Base-by-base conservation (phyloP, 352 stramenopile species). In the Globisporangium acanthophoron region DNA sequence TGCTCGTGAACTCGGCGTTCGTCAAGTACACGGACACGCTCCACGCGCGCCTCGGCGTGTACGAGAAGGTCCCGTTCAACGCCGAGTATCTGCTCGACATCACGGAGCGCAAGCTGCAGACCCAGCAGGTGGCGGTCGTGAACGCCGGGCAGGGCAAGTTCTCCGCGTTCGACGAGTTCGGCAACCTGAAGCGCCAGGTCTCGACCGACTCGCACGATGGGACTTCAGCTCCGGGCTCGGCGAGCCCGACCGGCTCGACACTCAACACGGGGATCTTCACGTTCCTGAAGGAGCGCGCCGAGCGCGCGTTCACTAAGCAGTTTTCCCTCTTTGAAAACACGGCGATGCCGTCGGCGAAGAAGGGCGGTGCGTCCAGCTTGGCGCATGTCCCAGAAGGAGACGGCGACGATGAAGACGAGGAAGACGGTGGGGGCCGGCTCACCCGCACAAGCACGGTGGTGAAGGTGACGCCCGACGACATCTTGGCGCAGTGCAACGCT, bases 111-210 rank as follows among this genome's bases (percentile, higher is more conserved):
- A 91, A 91, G 56, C 56, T 91, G 54, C 66, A 80, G 56, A 70
- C 58, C 11, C 64, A 85, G 45, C 70, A 85, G 15, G 54, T 74
- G 0, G 66, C 73, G 29, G 68, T 82, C 31, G 78, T 87, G 54
- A 76, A 86, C 46, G 76, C 73, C 52, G 75, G 78, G 5, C 75
- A 88, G 29, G 75, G 74, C 50, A 75, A 79, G 24, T 86, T 79
- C 58, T 89, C 81, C 5, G 69, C 70, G 20, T 91, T 91, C 44
- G 81, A 91, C 58, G 81, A 91, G 66, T 91, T 89, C 61, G 81
- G 81, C 11, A 91, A 91, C 56, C 69, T 91, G 40, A 90, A 87
- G 61, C 77, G 78, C 49, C 65, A 85, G 21, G 27, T 66, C 31
- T 50, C 67, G 49, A 49, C 53, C 9, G 60, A 66, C 40, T 48